Conservation (phyloP, 2,329 filamentous ascomycete species). For the Diaporthe amygdali region DNA sequence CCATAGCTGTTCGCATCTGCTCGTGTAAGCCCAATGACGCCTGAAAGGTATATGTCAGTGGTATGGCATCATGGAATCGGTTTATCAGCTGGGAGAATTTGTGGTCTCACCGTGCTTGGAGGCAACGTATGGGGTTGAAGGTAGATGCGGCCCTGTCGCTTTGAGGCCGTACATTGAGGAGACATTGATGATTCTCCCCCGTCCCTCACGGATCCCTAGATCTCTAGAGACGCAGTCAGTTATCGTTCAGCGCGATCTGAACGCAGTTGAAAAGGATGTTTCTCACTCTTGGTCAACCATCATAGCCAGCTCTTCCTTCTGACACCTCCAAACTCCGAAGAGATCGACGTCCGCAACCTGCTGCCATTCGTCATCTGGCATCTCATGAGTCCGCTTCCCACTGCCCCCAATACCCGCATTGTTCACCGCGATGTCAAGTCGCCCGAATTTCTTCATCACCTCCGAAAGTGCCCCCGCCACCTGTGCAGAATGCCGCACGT, state of each 20-base stretch:
- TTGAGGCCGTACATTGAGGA: slow-evolving; percentile 57
- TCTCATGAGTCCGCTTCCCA: neutral
- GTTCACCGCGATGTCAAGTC: neutral
- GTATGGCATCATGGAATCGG: too few species aligned
- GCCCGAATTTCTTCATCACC: neutral
- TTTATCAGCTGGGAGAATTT: too few species aligned
- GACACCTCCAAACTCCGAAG: slow-evolving; percentile 62
- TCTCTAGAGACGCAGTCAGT: neutral
- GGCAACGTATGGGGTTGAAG: slow-evolving; percentile 53
- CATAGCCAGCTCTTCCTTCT: slow-evolving; percentile 54
- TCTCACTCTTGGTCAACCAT: slow-evolving; percentile 57
- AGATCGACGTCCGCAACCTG: slow-evolving; percentile 58
- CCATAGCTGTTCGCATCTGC: slow-evolving; percentile 3
- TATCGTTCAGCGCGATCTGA: neutral
- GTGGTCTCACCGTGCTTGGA: slow-evolving; percentile 52
- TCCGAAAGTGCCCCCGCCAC: neutral
- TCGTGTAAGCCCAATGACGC: neutral
- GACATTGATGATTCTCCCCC: slow-evolving; percentile 56
- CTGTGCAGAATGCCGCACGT: neutral
- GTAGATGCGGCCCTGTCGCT: slow-evolving; percentile 39
- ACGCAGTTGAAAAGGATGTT: slow-evolving; percentile 7
- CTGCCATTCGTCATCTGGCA: slow-evolving; percentile 46
- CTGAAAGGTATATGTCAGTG: neutral
- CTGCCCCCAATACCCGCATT: neutral
- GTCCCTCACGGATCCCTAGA: neutral